These are phyloP conservation scores for Puccinia hordei DNA, from an alignment of 1,284 basidiomycete species.

Conservation along the genomic window DNA sequence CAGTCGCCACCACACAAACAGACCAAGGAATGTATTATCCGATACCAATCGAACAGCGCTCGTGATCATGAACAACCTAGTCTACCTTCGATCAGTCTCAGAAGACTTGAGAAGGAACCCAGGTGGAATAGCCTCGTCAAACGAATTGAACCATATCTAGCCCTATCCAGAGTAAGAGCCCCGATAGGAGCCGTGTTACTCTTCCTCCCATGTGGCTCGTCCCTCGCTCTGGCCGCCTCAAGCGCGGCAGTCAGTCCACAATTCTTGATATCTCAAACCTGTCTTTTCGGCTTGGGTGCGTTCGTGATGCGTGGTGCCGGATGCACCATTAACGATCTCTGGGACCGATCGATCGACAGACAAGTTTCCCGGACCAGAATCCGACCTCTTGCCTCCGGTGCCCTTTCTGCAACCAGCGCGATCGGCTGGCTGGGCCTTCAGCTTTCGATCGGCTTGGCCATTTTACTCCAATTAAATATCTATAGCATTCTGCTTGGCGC, in stretches of 20 bases:
- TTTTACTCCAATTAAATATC: slow-evolving; percentile 88
- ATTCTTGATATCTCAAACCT: slow-evolving; percentile 72
- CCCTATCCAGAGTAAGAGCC: slow-evolving; percentile 20
- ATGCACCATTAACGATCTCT: slow-evolving; percentile 99
- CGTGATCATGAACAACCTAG: background rate
- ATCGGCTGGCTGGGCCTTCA: slow-evolving; percentile 81
- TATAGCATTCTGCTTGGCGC: slow-evolving; percentile 93
- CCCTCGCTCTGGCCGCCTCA: slow-evolving; percentile 89
- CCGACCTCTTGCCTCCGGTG: slow-evolving; percentile 77
- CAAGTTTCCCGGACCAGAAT: slow-evolving; percentile 77
- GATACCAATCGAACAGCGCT: slow-evolving; percentile 13
- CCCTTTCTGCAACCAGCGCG: slow-evolving; percentile 76
- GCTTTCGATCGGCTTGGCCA: slow-evolving; percentile 78
- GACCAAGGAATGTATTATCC: background rate
- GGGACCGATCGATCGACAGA: slow-evolving; percentile 88
- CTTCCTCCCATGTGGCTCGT: slow-evolving; percentile 69
- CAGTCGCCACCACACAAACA: background rate
- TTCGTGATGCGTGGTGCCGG: slow-evolving; percentile 96
- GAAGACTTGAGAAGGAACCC: background rate
- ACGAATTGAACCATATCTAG: slow-evolving; percentile 35
- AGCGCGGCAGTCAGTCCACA: slow-evolving; percentile 69
- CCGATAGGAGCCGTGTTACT: slow-evolving; percentile 37
- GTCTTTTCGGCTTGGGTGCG: slow-evolving; percentile 85
- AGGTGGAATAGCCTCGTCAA: background rate
- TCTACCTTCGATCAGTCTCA: background rate